Conservation (phyloP, 2,329 filamentous ascomycete species). For the Metarhizium guizhouense region DNA sequence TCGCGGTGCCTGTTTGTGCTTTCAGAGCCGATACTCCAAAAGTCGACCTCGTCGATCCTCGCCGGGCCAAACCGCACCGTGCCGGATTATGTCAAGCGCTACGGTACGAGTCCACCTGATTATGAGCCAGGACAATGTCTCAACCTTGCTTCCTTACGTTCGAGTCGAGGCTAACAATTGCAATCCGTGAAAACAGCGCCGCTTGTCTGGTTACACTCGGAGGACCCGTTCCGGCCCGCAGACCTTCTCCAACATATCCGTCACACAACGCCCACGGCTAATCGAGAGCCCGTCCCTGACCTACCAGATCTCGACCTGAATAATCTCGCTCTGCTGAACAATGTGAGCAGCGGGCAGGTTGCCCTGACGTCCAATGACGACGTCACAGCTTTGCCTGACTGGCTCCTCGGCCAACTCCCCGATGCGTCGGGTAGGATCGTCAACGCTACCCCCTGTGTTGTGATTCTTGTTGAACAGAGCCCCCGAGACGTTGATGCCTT, state of each 20-base stretch:
- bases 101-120: not conserved
- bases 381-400: conserved; percentile 12
- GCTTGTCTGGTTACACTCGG: conserved; percentile 22
- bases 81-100: not conserved
- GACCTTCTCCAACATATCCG: conserved; percentile 20
- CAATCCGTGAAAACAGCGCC: conserved; percentile 14
- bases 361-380: conserved; percentile 19
- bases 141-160: not conserved
- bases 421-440: conserved; percentile 12
- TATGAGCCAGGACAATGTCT: not conserved
- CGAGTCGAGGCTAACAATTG: not conserved
- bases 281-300: conserved; percentile 10
- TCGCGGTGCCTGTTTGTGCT: not conserved
- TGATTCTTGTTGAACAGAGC: conserved; percentile 16
- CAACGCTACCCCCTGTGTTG: conserved; percentile 18
- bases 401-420: conserved; percentile 16
- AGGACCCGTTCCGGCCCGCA: conserved; percentile 20
- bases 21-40: not conserved
- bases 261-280: conserved; percentile 16
- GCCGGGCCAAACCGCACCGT: not conserved
- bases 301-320: conserved; percentile 15
- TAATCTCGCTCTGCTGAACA: conserved; percentile 18
- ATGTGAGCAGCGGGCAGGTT: conserved; percentile 6
- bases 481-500: conserved; percentile 16
- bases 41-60: not conserved